phyloP scores from a whole-genome alignment of 805 yeast genomes.

The Groenewaldozyma tartarivorans region DNA sequence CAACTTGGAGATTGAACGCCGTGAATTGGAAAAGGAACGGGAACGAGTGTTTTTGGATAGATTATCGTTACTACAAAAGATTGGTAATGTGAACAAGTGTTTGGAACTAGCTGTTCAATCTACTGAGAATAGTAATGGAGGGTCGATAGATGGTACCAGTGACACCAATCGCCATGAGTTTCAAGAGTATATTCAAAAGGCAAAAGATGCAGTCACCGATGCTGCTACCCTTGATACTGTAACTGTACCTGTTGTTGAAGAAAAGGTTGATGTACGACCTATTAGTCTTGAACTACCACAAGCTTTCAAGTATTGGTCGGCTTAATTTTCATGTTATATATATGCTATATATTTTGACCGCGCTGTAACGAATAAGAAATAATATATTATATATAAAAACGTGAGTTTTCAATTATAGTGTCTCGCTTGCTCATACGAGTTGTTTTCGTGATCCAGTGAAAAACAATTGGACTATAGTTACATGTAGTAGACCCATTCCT shows the following conservation, averaged over 20 bases:
- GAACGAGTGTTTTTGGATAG: conserved; percentile 57
- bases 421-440: conserved; percentile 18
- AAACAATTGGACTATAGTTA: conserved; percentile 72
- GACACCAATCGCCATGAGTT: conserved; percentile 9
- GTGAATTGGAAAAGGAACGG: conserved; percentile 32
- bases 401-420: background rate
- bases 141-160: no score
- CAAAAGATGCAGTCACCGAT: background rate
- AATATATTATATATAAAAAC: no score
- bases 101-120: conserved; percentile 35
- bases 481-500: conserved; percentile 68
- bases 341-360: no score
- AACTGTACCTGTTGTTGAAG: conserved; percentile 16
- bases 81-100: conserved; percentile 43
- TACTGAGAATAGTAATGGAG: conserved; percentile 6
- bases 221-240: conserved; percentile 4
- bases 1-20: conserved; percentile 33
- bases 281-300: conserved; percentile 54
- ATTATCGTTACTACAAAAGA: conserved; percentile 51
- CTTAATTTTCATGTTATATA: conserved; percentile 25
- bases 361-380: no score
- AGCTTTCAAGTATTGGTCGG: conserved; percentile 58
- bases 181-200: background rate
- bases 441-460: conserved; percentile 41
- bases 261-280: conserved; percentile 37